Evolutionary conservation across 129 eudicot species (phyloP).

Genomic region (Centaurea solstitialis): DNA sequence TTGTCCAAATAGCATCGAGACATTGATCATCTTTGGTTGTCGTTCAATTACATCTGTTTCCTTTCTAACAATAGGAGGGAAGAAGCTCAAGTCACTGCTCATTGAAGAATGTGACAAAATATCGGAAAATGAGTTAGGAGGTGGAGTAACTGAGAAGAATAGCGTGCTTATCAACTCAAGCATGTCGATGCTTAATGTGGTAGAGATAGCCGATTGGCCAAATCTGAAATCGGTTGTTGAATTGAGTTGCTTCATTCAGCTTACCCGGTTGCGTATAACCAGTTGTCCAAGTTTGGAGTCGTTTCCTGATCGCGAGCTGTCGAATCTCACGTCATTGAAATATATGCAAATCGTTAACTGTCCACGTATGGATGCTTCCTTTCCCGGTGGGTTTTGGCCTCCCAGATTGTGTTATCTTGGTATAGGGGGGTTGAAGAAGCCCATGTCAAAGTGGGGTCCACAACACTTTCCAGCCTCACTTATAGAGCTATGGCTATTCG

Average conservation of each 20-base stretch:
- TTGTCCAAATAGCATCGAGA: conserved; percentile 6
- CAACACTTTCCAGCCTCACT: neutral
- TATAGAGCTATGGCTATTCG: neutral
- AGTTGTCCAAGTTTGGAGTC: conserved; percentile 4
- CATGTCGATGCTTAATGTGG: neutral
- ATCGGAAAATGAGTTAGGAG: too few species aligned
- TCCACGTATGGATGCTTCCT: conserved; percentile 5
- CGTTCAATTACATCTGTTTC: neutral
- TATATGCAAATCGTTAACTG: neutral
- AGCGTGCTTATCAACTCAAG: neutral
- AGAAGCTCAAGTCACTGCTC: neutral
- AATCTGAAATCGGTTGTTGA: too few species aligned
- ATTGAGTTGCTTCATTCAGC: neutral
- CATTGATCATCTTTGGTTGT: neutral
- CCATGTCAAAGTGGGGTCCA: neutral
- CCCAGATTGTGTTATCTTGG: neutral
- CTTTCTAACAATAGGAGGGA: neutral
- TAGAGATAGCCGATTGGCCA: neutral
- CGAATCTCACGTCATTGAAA: neutral
- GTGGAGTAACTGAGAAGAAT: too few species aligned
- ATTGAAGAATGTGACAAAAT: too few species aligned
- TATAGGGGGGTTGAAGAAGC: neutral
- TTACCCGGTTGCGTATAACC: neutral
- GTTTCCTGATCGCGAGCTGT: neutral
- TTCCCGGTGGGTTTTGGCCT: neutral